Conservation (phyloP, 2,329 filamentous ascomycete genomes). For the Incumbomyces lentus region DNA sequence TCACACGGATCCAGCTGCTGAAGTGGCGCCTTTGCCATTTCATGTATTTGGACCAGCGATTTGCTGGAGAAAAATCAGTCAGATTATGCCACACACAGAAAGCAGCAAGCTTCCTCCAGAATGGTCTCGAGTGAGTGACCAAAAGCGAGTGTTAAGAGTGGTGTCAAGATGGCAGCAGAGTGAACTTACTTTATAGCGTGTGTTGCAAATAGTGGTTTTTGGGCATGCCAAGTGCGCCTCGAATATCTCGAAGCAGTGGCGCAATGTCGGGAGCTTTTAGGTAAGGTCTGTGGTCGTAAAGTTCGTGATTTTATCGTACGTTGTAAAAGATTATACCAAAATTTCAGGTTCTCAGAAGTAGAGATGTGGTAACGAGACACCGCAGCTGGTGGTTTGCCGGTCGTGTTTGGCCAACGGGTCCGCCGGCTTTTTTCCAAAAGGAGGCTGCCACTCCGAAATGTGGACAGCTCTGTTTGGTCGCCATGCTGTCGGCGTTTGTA, state of each 20-base stretch:
- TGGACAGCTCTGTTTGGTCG: background rate
- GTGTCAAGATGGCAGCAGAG: background rate
- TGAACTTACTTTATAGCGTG: background rate
- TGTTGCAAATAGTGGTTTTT: background rate
- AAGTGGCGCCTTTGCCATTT: no score
- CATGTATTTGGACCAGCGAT: no score
- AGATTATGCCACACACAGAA: no score
- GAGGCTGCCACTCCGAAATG: background rate
- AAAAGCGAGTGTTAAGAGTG: no score
- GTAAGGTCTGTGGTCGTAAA: background rate
- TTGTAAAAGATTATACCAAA: background rate
- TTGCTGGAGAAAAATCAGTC: no score
- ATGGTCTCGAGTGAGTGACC: no score
- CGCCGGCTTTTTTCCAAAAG: background rate
- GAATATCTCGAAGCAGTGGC: background rate
- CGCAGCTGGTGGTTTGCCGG: background rate
- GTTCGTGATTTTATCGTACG: background rate
- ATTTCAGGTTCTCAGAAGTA: background rate
- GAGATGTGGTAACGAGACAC: background rate
- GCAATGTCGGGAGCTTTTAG: background rate
- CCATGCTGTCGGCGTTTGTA: background rate
- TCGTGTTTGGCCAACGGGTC: background rate
- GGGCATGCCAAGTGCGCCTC: background rate
- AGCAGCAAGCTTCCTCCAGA: no score
- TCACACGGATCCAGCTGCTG: no score